Evolutionary conservation across 257 asterid species (phyloP), one percentile per base, ranked within the genome.

Genomic region (Schizonepeta tenuifolia): DNA sequence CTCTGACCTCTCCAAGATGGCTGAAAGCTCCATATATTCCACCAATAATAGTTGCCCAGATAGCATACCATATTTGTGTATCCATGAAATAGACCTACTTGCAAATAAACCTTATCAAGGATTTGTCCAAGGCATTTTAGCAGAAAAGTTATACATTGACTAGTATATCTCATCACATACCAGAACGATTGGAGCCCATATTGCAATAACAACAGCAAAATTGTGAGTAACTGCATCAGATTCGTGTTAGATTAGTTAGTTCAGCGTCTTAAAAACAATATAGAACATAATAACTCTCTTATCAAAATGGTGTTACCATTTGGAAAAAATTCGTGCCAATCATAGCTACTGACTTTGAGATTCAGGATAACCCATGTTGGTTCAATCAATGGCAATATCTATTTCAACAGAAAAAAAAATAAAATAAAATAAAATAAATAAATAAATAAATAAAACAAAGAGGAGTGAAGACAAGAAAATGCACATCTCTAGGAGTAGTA

Each of bases 291-390:
- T 40, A 58, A 31, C 40, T 65, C 40, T 36, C 5, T 59, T 13
- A 69, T n/a, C 63, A 63, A 41, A 68, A 68, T 65, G 72, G 75
- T 59, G 33, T 79, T 89, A 92, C 99, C 91, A 53, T 90, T 81
- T 31, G 99, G 99, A 65, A 92, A 92, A 83, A 95, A 86, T 69
- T 95, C 99, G 28, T 95, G 99, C 99, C 99, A 95, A 62, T 95
- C 97, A 67, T 87, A 95, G 82, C 61, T 82, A 78, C 83, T 79
- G 85, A 95, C 82, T 78, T 81, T 79, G 82, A 90, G 71, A 70
- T 63, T 57, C 99, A 95, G 85, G 68, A 95, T 90, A 11, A 75
- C 40, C 81, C 73, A 74, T 71, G 98, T 95, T 72, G 99, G 99
- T 80, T 81, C 87, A 79, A 95, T 87, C 85, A 95, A 82, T 10